A percentile compares a stretch with the other conserved stretches of the same genome.
Evolutionary conservation across 208 protist species (phyloP).

Genomic region (Leishmania tarentolae): DNA sequence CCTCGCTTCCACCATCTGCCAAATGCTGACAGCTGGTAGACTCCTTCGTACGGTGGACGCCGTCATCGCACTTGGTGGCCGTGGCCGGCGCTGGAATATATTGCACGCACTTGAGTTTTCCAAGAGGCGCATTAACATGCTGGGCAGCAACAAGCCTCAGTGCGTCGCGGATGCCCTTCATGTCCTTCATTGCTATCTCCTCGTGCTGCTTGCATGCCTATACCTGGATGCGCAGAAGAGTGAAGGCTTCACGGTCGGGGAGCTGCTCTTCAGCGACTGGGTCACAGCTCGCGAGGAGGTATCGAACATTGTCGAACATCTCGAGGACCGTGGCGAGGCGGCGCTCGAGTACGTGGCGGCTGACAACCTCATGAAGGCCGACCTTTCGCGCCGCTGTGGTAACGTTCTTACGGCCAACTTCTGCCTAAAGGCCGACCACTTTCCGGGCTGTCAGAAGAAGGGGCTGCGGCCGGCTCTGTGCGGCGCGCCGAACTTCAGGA

Average conservation of each 20-base stretch:
- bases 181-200: constrained; percentile 77
- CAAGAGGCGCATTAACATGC: constrained; percentile 53
- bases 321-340: constrained; percentile 65
- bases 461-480: constrained; percentile 79
- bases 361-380: constrained; percentile 74
- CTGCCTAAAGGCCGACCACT: constrained; percentile 90
- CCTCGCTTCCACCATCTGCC: constrained; percentile 82
- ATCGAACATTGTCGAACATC: constrained; percentile 74
- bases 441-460: constrained; percentile 90
- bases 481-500: constrained; percentile 89
- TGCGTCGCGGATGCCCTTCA: constrained; percentile 60
- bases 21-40: constrained; percentile 85
- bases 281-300: constrained; percentile 65
- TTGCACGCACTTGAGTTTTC: constrained; percentile 72
- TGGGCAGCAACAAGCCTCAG: constrained; percentile 58
- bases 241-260: constrained; percentile 26
- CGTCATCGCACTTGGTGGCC: constrained; percentile 69
- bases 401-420: constrained; percentile 90
- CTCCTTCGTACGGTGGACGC: constrained; percentile 73
- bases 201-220: constrained; percentile 78
- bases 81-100: constrained; percentile 74
- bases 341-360: constrained; percentile 72
- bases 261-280: constrained; percentile 71
- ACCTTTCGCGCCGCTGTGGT: constrained; percentile 68
- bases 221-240: constrained; percentile 67